These are phyloP conservation scores for Monosporozyma aerobia DNA, from an alignment of 805 yeast species.

Conservation along the genomic window DNA sequence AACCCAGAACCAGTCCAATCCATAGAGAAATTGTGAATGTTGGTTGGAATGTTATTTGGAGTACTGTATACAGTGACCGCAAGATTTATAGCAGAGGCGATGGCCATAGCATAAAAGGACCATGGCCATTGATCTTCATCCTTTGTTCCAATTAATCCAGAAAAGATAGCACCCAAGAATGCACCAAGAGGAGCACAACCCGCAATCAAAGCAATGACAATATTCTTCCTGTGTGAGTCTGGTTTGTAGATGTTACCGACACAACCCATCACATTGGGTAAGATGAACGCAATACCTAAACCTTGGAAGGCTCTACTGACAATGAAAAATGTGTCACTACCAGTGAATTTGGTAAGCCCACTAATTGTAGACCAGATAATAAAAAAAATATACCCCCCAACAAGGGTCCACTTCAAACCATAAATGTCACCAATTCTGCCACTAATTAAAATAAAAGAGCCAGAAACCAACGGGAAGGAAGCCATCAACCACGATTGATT, in stretches of 20 bases:
- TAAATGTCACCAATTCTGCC: slow-evolving; percentile 67
- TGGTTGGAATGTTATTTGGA: slow-evolving; percentile 24
- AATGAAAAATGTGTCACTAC: slow-evolving; percentile 41
- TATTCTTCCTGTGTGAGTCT: slow-evolving; percentile 38
- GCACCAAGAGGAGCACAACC: slow-evolving; percentile 58
- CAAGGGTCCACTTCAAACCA: slow-evolving; percentile 48
- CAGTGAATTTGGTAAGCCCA: slow-evolving; percentile 47
- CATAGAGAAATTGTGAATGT: slow-evolving; percentile 25
- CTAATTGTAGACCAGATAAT: slow-evolving; percentile 50
- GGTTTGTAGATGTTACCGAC: slow-evolving; percentile 38
- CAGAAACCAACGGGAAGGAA: slow-evolving; percentile 59
- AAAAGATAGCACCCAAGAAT: slow-evolving; percentile 41
- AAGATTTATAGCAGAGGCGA: slow-evolving; percentile 13
- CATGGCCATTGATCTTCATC: slow-evolving; percentile 20
- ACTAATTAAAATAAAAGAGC: slow-evolving; percentile 59
- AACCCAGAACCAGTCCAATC: slow-evolving; percentile 46
- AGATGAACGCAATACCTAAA: slow-evolving; percentile 47
- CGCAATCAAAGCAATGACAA: slow-evolving; percentile 47
- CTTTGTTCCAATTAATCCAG: slow-evolving; percentile 34
- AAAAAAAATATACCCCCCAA: slow-evolving; percentile 48
- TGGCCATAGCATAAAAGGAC: slow-evolving; percentile 24
- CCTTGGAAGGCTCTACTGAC: slow-evolving; percentile 53
- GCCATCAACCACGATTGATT: slow-evolving; percentile 60
- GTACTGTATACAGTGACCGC: slow-evolving; percentile 16
- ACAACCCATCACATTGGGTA: slow-evolving; percentile 54